Evolutionary conservation across 2,329 filamentous ascomycete species (phyloP), one percentile per base, ranked within the genome.

Genomic region (Neopestalotiopsis clavispora): DNA sequence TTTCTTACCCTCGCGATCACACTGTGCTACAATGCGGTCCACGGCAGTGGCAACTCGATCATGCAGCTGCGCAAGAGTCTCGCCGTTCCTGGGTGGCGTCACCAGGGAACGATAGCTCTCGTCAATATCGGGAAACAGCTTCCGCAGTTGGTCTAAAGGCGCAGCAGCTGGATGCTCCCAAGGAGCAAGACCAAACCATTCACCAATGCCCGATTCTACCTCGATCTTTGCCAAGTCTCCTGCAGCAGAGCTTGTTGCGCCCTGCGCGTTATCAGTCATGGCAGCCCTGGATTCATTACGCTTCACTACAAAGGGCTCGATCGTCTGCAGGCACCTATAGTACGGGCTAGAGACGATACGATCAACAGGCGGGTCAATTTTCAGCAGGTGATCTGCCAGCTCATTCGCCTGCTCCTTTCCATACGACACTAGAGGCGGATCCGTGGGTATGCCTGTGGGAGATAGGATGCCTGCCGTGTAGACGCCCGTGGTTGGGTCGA

Each of bases 131-230:
- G 91, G 90, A 78, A 97, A 97, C 71, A 94, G 86, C 23, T 79
- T 79, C 70, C 87, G 86, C 70, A 99, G 85, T 42, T 87, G 82
- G 34, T 84, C 75, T 14, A 91, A 82, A 3, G 87, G 81, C 2
- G 94, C 93, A 2, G 95, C 94, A 17, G 87, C 85, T 0, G 96
- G 96, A 76, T 98, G 96, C 67, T 92, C 87, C 80, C 97, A 98
- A 69, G 90, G 90, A 17, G 95, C 94, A 62, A 89, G 86, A 32
- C 96, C 96, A 79, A 96, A 98, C 92, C 96, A 98, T 83, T 99
- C 96, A 70, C 93, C 91, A 52, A 90, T 75, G 13, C 88, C 88
- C 68, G 84, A 81, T 74, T 91, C 89, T 62, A 84, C 86, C 45
- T 86, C 84, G 70, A 91, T 86, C 45, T 52, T 58, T 52, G 76